Base-by-base conservation (phyloP, 768 basidiomycete species). In the Leccinum boreale region DNA sequence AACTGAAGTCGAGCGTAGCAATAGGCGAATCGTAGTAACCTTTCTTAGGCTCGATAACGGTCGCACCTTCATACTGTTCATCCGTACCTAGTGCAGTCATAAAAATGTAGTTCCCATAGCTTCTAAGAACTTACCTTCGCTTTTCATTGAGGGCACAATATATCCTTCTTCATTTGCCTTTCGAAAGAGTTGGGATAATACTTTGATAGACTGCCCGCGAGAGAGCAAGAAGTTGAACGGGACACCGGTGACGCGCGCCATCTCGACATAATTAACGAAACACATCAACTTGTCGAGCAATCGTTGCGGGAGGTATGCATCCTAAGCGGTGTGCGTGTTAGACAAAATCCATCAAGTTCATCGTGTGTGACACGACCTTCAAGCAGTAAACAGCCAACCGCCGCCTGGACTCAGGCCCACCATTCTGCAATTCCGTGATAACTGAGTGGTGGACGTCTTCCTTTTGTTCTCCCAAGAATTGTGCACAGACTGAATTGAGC, bases 221-320 rank as follows among this genome's bases (percentile, higher is more conserved):
- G 94, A 81, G 8, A 99, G 80, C 7, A 99, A 81, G 70, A 85
- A 98, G 68, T 98, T 98, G 83, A 99, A 99, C 0, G 97, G 97
- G 11, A 99, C 94, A n/a, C 97, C 97, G 0, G 97, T 99, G 4
- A 99, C 97, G 71, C 97, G 91, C n/a, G 97, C 83, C 97, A 99
- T 98, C 72, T 99, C 97, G 48, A 85, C 88, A 68, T 97, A 98
- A 73, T 99, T 99, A 73, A 99, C 88, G 67, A 99, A 94, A 61
- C 94, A 98, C 97, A 98, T 98, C 31, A 99, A 80, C 73, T 98
- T 99, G 73, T 98, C 97, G 73, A 99, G 81, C 39, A 98, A 73
- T 54, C 97, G 81, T 73, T 99, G 97, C 0, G 97, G 97, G 24
- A 99, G 85, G 71, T 99, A 99, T 3, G 97, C 96, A 79, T 99